Base-by-base conservation (phyloP, 1,284 basidiomycete species). In the Mycosarcoma mackinlayi region DNA sequence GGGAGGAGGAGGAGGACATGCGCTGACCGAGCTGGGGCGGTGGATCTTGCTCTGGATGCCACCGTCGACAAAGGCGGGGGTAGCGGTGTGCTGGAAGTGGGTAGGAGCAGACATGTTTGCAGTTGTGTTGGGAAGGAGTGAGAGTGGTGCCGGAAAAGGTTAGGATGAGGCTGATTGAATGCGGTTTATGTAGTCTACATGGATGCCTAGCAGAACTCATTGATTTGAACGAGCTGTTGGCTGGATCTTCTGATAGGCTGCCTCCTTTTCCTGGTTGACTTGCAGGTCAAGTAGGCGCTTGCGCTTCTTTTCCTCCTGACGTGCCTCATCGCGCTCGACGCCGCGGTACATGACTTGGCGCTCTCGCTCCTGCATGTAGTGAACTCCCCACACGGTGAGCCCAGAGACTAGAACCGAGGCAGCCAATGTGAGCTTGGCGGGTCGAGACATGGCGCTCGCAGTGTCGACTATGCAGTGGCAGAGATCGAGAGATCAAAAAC, bases 301-400 rank as follows among this genome's bases (percentile, higher is more conserved):
- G 23, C 73, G 56, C 46, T 52, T 52, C 57, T 78, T 78, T 52
- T 80, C 79, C 30, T 49, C 71, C 48, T 75, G 73, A 10, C 79
- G 59, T 13, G 67, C 69, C 35, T 75, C 76, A 54, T 81, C 79
- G 46, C 78, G 63, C 59, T 79, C 68, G 10, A 81, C 79, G 35
- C 79, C 79, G 21, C 66, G 63, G 65, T 80, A 78, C 79, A 81
- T 81, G 35, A 67, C 64, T 77, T 93, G 89, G 54, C 90, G 89
- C 83, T 98, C 94, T 76, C 88, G 87, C 39, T 88, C 85, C 83
- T 98, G 95, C 66, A 95, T 87, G 77, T 87, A 91, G 82, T 98
- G 95, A 6, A 98, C 95, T 19, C 89, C 92, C 88, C 90, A 94
- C 77, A 98, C 89, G 6, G 91, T 92, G 28, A 88, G 83, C 1